phyloP scores from a whole-genome alignment of 129 eudicot species.

The Flaveria trinervia region DNA sequence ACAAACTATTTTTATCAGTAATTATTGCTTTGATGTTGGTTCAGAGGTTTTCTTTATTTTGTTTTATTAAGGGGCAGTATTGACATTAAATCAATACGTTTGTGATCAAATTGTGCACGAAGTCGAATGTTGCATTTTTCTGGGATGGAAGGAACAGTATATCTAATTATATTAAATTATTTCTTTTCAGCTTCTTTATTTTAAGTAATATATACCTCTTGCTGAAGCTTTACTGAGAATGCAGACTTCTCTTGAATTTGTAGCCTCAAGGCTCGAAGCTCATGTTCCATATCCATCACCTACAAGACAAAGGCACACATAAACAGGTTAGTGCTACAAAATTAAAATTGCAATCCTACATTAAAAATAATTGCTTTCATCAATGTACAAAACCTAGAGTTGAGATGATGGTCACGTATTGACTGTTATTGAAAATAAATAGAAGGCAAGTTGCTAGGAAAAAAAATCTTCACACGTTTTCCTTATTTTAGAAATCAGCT shows the following conservation, averaged over 20 bases:
- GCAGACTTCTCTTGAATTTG: conserved; percentile 85
- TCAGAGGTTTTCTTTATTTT: not conserved
- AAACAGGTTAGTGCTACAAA: not conserved
- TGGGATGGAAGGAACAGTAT: not conserved
- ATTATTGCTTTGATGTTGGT: conserved; percentile 9
- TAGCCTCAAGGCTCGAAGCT: conserved; percentile 81
- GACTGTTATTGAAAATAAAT: not conserved
- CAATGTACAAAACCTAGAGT: conserved; percentile 21
- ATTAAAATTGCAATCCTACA: not conserved
- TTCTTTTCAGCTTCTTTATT: not conserved
- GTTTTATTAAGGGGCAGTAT: not conserved
- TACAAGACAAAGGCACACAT: conserved; percentile 27
- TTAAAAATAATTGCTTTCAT: not conserved
- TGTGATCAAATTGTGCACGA: conserved; percentile 5
- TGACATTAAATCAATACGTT: conserved; percentile 12
- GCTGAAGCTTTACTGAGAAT: conserved; percentile 77
- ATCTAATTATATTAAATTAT: not conserved
- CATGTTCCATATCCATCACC: conserved; percentile 98
- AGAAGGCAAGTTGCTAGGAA: not conserved
- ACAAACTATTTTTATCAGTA: not conserved
- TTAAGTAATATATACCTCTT: conserved; percentile 58
- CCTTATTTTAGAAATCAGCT: not conserved
- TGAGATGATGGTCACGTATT: conserved; percentile 5
- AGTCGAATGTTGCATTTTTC: not conserved
- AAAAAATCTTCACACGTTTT: not conserved